Percentiles rank a stretch among this genome's conserved stretches.
Conservation (phyloP, 345 rosid genomes). For the Linum trigynum region DNA sequence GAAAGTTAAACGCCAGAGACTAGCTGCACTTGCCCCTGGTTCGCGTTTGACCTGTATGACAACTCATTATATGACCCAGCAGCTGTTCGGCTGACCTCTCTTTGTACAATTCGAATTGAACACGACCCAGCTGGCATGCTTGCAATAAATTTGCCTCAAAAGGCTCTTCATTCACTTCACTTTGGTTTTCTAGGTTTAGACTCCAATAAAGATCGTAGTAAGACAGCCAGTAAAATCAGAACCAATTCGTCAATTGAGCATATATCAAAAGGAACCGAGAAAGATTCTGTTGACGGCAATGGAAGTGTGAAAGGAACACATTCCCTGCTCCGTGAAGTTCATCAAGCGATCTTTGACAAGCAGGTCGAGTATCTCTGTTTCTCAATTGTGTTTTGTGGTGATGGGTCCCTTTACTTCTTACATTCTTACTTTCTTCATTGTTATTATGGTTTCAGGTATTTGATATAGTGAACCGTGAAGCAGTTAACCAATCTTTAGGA, state of each 20-base stretch:
- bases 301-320: conserved; percentile 57
- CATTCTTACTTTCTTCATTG: conserved; percentile 16
- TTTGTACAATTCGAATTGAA: conserved; percentile 62
- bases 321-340: conserved; percentile 58
- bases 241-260: conserved; percentile 17
- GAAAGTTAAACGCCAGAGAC: conserved; percentile 89
- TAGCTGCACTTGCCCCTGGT: conserved; percentile 53
- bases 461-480: conserved; percentile 73
- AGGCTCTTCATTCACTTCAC: conserved; percentile 55
- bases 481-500: conserved; percentile 60
- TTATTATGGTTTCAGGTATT: conserved; percentile 54
- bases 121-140: conserved; percentile 91
- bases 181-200: conserved; percentile 67
- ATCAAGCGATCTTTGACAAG: conserved; percentile 75
- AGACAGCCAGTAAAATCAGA: conserved; percentile 26
- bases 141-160: conserved; percentile 69
- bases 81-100: conserved; percentile 43
- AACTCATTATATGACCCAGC: conserved; percentile 45
- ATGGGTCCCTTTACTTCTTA: conserved; percentile 5
- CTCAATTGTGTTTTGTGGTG: neutral
- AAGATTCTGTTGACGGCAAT: conserved; percentile 44
- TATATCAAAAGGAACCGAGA: conserved; percentile 27
- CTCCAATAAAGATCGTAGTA: conserved; percentile 18
- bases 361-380: conserved; percentile 36
- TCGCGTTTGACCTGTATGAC: conserved; percentile 79